Percentiles rank a stretch among this genome's conserved stretches.
Evolutionary conservation across 2,329 filamentous ascomycete species (phyloP).

Genomic region (Cryphonectria radicalis): DNA sequence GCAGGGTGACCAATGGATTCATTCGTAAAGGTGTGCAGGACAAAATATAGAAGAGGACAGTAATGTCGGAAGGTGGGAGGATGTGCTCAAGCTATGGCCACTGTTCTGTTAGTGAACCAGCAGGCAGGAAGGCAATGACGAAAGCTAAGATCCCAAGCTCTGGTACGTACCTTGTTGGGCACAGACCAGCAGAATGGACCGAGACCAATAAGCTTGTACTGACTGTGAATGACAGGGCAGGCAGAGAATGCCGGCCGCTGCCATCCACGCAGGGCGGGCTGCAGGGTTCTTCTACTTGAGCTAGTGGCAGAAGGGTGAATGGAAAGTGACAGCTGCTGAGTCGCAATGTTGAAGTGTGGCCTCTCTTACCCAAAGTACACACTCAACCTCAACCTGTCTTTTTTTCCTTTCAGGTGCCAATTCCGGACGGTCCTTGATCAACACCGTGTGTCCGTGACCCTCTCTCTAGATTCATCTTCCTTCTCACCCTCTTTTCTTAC

Average conservation of each 20-base stretch:
- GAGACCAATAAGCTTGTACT: neutral
- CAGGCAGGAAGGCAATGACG: conserved; percentile 10
- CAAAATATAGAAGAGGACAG: neutral
- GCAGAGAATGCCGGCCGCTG: neutral
- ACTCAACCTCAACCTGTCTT: neutral
- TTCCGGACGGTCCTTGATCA: neutral
- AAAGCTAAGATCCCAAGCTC: neutral
- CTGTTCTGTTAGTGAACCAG: neutral
- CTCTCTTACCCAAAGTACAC: neutral
- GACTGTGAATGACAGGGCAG: neutral
- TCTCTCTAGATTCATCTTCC: neutral
- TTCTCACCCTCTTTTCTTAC: neutral
- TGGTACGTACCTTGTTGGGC: neutral
- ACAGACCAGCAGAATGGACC: neutral
- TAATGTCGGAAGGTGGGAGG: neutral
- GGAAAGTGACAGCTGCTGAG: neutral
- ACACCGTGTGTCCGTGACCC: neutral
- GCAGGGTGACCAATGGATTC: neutral
- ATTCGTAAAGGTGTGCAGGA: neutral
- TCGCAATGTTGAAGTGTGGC: conserved; percentile 21
- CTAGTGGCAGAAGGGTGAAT: conserved; percentile 1
- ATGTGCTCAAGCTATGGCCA: conserved; percentile 9
- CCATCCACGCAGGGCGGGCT: neutral
- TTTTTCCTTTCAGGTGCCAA: conserved; percentile 3
- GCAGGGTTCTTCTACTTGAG: neutral